Conservation (phyloP, 768 basidiomycete species). For the Mycena vulgaris region DNA sequence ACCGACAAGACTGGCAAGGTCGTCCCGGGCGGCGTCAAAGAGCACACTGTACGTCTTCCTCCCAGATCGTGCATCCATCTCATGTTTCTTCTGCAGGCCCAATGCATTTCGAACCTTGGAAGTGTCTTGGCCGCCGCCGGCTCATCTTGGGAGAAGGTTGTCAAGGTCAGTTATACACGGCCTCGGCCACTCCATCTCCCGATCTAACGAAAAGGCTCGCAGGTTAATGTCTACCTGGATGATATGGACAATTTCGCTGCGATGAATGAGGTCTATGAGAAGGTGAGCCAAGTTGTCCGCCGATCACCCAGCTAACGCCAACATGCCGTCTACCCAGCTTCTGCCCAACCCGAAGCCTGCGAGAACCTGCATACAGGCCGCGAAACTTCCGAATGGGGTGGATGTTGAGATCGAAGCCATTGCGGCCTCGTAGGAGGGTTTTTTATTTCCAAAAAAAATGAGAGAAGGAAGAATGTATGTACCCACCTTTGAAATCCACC, state of each 20-base stretch:
- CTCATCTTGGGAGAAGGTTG: slow-evolving; percentile 73
- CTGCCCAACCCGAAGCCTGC: slow-evolving; percentile 77
- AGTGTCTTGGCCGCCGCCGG: slow-evolving; percentile 69
- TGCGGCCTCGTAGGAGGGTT: slow-evolving; percentile 54
- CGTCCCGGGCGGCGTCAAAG: slow-evolving; percentile 69
- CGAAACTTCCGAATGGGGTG: slow-evolving; percentile 76
- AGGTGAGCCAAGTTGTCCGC: slow-evolving; percentile 50
- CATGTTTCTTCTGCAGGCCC: slow-evolving; percentile 53
- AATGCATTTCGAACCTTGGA: slow-evolving; percentile 70
- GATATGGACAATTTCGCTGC: slow-evolving; percentile 70
- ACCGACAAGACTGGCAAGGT: slow-evolving; percentile 64
- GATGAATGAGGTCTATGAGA: slow-evolving; percentile 73
- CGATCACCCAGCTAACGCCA: neutral
- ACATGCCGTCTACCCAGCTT: slow-evolving; percentile 47
- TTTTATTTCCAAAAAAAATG: too few relatives aligned
- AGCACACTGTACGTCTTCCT: slow-evolving; percentile 65
- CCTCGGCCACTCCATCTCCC: neutral
- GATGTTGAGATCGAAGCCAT: slow-evolving; percentile 83
- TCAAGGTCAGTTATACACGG: slow-evolving; percentile 44
- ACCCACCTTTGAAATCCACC: too few relatives aligned
- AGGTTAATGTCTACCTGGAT: slow-evolving; percentile 73
- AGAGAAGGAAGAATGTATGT: too few relatives aligned
- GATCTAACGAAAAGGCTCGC: neutral
- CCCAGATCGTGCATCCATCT: slow-evolving; percentile 10
- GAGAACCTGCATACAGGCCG: slow-evolving; percentile 83